Percentiles rank a stretch among this genome's conserved stretches.
Evolutionary conservation across 1,284 basidiomycete genomes (phyloP).

Genomic region (Porphyrellus sp.): DNA sequence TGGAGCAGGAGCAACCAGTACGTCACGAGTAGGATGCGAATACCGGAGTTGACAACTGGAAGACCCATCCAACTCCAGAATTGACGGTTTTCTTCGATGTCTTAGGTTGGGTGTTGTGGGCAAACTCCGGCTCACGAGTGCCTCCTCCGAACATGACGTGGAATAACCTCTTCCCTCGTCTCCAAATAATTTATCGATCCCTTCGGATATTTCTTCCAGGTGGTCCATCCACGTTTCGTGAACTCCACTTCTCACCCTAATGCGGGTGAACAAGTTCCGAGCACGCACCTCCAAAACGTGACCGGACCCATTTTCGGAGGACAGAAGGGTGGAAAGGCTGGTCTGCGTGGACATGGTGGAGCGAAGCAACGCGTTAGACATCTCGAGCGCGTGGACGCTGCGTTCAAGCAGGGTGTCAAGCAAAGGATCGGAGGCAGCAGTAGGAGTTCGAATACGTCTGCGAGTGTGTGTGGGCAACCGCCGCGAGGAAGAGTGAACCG

Average conservation of each 20-base stretch:
- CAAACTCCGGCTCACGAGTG: conserved; percentile 51
- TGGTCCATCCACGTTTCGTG: conserved; percentile 63
- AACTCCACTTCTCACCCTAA: conserved; percentile 41
- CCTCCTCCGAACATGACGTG: conserved; percentile 21
- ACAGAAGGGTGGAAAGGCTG: conserved; percentile 49
- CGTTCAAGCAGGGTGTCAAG: conserved; percentile 74
- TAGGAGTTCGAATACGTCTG: conserved; percentile 22
- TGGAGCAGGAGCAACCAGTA: conserved; percentile 63
- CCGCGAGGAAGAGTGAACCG: conserved; percentile 17
- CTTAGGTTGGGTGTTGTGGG: conserved; percentile 39
- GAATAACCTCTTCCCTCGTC: conserved; percentile 17
- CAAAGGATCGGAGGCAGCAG: conserved; percentile 39
- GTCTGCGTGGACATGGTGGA: conserved; percentile 68
- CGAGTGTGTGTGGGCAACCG: conserved; percentile 16
- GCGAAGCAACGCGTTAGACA: conserved; percentile 74
- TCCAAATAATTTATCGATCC: conserved; percentile 55
- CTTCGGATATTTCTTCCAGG: conserved; percentile 59
- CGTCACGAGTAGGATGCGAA: conserved; percentile 47
- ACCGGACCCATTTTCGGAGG: conserved; percentile 40
- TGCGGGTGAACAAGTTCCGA: conserved; percentile 49
- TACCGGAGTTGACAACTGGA: conserved; percentile 44
- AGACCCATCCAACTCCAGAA: conserved; percentile 41
- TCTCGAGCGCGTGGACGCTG: conserved; percentile 77
- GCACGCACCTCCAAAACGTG: conserved; percentile 44
- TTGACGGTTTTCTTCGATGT: conserved; percentile 46